A percentile compares a stretch with the other conserved stretches of the same genome.
Conservation (phyloP, 148 eudicot species). For the Pharnaceum exiguum region DNA sequence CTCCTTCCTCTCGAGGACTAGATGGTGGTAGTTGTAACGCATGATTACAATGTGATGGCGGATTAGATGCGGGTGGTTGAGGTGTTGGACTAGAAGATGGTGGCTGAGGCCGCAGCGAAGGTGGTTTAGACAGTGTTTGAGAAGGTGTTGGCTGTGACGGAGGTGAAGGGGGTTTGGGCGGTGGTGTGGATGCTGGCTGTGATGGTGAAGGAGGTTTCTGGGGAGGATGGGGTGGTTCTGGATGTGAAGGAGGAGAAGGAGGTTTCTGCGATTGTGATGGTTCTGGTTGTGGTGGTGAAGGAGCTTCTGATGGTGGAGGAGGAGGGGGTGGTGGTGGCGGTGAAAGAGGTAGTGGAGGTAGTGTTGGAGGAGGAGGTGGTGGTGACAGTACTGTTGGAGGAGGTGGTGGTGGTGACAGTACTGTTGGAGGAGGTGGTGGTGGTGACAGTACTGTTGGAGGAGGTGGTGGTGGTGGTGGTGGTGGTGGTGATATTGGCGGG, state of each 20-base stretch:
- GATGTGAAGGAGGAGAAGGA: background rate
- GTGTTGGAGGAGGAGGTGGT: background rate
- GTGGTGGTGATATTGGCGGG: conserved; percentile 3
- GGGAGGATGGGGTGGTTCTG: background rate
- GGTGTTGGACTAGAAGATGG: background rate
- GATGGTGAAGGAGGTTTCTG: background rate
- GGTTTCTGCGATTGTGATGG: background rate
- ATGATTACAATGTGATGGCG: conserved; percentile 6
- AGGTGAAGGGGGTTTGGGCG: conserved; percentile 1
- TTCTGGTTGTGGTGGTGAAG: background rate
- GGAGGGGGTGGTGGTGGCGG: background rate
- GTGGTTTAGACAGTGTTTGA: background rate
- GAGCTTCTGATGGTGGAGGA: background rate
- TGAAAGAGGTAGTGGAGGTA: background rate
- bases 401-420: background rate
- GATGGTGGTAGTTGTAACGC: conserved; percentile 3
- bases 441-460: background rate
- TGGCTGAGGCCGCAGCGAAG: background rate
- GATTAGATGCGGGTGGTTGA: background rate
- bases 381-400: background rate
- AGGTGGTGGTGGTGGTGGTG: background rate
- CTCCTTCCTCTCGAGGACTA: conserved; percentile 31
- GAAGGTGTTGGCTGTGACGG: background rate
- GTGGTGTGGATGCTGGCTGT: background rate
- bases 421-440: background rate